A percentile compares a stretch with the other conserved stretches of the same genome.
phyloP scores from a whole-genome alignment of 805 yeast species.

The Pachysolen tannophilus region DNA sequence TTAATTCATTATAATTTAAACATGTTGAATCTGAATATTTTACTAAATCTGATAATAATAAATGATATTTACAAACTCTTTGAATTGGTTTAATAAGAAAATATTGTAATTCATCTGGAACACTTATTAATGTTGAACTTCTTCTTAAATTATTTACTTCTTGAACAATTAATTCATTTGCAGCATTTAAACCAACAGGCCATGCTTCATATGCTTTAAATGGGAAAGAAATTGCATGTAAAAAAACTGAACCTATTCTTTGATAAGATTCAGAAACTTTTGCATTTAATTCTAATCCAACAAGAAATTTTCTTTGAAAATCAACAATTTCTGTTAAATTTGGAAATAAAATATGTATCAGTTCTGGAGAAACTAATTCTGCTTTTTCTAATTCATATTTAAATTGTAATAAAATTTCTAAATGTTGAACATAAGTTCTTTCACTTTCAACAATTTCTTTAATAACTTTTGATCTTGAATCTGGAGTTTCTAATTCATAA shows the following conservation, averaged over 20 bases:
- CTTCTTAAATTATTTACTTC: conserved; percentile 50
- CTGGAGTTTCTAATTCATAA: conserved; percentile 28
- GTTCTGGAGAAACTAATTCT: conserved; percentile 70
- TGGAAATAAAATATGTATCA: conserved; percentile 76
- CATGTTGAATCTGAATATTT: conserved; percentile 49
- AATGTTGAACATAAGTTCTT: conserved; percentile 85
- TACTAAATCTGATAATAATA: conserved; percentile 66
- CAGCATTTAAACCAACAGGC: conserved; percentile 85
- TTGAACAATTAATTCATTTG: conserved; percentile 68
- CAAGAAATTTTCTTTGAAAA: conserved; percentile 82
- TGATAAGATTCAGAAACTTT: conserved; percentile 67
- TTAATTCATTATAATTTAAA: conserved; percentile 58
- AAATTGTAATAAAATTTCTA: conserved; percentile 66
- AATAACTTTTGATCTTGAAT: conserved; percentile 68
- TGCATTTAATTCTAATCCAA: conserved; percentile 85
- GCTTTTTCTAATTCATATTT: conserved; percentile 57
- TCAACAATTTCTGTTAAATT: conserved; percentile 77
- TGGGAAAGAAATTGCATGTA: conserved; percentile 71
- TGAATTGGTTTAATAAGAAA: conserved; percentile 92
- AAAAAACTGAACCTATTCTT: conserved; percentile 81
- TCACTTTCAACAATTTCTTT: conserved; percentile 84
- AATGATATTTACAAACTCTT: conserved; percentile 91
- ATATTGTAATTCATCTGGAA: conserved; percentile 83
- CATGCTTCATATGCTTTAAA: conserved; percentile 90
- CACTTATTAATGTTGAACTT: conserved; percentile 58